phyloP scores from a whole-genome alignment of 106 monocot species.

The Allium fistulosum region DNA sequence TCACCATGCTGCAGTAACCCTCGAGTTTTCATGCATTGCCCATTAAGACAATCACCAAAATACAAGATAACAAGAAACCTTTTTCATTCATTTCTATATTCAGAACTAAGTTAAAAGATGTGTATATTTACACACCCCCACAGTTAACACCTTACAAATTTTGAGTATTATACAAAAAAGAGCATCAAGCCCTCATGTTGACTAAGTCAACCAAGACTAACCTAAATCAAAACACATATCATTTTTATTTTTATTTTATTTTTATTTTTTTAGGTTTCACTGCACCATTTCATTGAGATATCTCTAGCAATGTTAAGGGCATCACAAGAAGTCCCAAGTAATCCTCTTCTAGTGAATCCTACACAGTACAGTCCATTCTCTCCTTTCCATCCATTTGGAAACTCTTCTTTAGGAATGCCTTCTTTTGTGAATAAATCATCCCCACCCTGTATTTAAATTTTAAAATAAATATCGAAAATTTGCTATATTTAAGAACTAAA shows the following conservation, averaged over 20 bases:
- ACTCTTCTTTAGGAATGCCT: slow-evolving; percentile 50
- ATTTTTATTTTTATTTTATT: neutral
- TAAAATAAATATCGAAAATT: neutral
- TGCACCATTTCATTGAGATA: slow-evolving; percentile 40
- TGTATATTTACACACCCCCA: neutral
- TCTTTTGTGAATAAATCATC: slow-evolving; percentile 58
- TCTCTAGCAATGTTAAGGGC: slow-evolving; percentile 68
- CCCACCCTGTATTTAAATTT: slow-evolving; percentile 13
- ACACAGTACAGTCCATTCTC: slow-evolving; percentile 72
- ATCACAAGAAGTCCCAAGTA: slow-evolving; percentile 72
- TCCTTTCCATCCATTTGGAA: slow-evolving; percentile 84
- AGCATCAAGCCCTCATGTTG: neutral
- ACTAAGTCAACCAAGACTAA: neutral
- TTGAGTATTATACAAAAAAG: slow-evolving; percentile 19
- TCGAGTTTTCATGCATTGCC: too few relatives aligned
- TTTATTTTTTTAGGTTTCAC: neutral
- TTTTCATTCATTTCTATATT: slow-evolving; percentile 8
- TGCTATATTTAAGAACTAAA: too few relatives aligned
- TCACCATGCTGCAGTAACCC: too few relatives aligned
- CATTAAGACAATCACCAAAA: too few relatives aligned
- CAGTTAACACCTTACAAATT: slow-evolving; percentile 11
- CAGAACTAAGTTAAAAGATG: neutral
- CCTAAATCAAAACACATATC: neutral
- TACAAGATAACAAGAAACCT: neutral
- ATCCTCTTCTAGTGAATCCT: slow-evolving; percentile 80